Evolutionary conservation across 31 red algal genomes (phyloP), one percentile per base, ranked within the genome.

Genomic region (Pterothamnion heteromorphum): DNA sequence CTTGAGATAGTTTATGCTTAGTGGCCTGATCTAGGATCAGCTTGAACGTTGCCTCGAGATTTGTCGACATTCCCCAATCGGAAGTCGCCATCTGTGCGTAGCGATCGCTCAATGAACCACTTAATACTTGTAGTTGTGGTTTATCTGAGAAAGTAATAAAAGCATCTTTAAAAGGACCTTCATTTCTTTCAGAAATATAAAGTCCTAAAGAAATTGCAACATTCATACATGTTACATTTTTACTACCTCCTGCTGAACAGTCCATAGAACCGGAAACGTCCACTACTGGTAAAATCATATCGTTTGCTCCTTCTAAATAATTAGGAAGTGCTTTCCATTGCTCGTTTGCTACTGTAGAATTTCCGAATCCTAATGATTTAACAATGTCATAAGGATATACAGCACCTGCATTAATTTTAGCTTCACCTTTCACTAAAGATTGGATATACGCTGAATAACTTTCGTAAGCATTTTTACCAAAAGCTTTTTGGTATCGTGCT

Each of bases 221-320:
- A 32, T 76, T 32, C 23, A 76, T 76, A 30, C 26, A 32, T 76
- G 72, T 32, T 30, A 76, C 72, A 76, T 76, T 76, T 30, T 32
- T 32, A 76, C 26, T 76, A 26, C 72, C 72, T 30, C 30, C 30
- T 76, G 30, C 30, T 41, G 38, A 41, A 41, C 38, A 41, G 38
- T 41, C 38, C 72, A 76, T 76, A 76, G 72, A 76, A 76, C 72
- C 72, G 23, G 72, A 76, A 76, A 76, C 72, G 72, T 76, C 72
- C 23, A 26, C 23, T 30, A 76, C 72, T 32, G 30, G 26, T 30
- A 76, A 32, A 76, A 26, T 32, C 26, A 30, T 76, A 32, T 76
- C 26, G 23, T 76, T 32, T 30, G 23, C 30, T 30, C 72, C 72
- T 32, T 76, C 72, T 76, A 76, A 76, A 32, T 76, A 76, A 32